phyloP scores from a whole-genome alignment of 179 eudicot genomes.

The Carnegiea gigantea region DNA sequence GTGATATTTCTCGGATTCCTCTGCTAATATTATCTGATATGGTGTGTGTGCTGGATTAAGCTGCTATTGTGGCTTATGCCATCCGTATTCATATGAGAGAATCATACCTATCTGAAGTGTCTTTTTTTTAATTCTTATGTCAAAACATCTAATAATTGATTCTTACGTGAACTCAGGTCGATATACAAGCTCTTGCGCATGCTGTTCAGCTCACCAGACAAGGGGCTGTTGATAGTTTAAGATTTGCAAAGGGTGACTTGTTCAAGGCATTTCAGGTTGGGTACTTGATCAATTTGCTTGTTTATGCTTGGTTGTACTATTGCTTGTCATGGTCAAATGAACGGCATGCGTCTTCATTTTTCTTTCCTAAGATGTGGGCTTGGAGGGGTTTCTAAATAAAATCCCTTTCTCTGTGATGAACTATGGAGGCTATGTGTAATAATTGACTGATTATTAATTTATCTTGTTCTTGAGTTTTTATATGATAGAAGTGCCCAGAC shows the following conservation, averaged over 20 bases:
- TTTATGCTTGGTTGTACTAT: background rate
- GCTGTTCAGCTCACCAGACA: slow-evolving; percentile 99
- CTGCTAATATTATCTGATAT: background rate
- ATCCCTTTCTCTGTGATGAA: background rate
- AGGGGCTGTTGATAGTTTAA: slow-evolving; percentile 87
- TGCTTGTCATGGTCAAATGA: background rate
- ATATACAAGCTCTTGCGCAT: slow-evolving; percentile 94
- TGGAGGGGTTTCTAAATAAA: background rate
- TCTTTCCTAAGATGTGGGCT: background rate
- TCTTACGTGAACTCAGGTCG: slow-evolving; percentile 50
- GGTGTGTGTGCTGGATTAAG: background rate
- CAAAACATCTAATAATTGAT: background rate
- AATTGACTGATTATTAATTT: too few relatives aligned
- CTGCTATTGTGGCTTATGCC: background rate
- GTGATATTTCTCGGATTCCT: slow-evolving; percentile 35
- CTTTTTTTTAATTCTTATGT: background rate
- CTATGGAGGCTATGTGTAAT: background rate
- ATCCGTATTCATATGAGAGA: background rate
- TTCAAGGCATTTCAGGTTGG: slow-evolving; percentile 84
- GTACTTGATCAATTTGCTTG: background rate
- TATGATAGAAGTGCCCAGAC: background rate
- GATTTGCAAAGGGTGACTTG: slow-evolving; percentile 81
- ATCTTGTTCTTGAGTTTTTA: background rate
- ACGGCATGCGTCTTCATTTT: background rate
- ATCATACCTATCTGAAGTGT: background rate